Evolutionary conservation across 1,139 yeast species (phyloP), one percentile per base, ranked within the genome.

Genomic region (Candida smagusa): DNA sequence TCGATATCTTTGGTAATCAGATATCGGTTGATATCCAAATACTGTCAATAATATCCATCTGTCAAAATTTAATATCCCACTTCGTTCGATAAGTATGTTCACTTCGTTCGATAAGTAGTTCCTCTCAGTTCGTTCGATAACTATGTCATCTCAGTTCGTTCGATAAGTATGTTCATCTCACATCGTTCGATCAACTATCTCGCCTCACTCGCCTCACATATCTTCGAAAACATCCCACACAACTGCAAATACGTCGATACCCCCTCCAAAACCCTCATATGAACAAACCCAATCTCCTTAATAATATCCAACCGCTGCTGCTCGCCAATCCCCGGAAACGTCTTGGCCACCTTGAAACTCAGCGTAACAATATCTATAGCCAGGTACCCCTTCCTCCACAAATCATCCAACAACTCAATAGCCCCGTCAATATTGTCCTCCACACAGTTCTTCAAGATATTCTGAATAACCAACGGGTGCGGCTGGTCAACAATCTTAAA

Each of bases 401-500:
- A 70, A 28, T 70, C 68, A 41, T 79, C 80, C 45, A 94, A 71
- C 40, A 79, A 72, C 6, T 67, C 78, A n/a, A 89, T 54, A 0
- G 95, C 85, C 6, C 69, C 76, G 41, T 89, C 95, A 26, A 88
- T 72, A 36, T 65, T 53, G 33, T 62, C 52, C 7, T 56, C 50
- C 32, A 80, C 74, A 22, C 84, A 77, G 36, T 74, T 58, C 13
- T 50, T 38, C 34, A 92, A 61, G 78, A 92, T 88, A 51, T 81
- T 79, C 50, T 80, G 82, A 22, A 94, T 83, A 6, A 88, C 81
- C 34, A 89, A 64, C 0, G 98, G 98, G 59, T 92, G 97, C 1
- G 99, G 99, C 39, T 90, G 87, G 59, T 92, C 99, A 3, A 92
- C 98, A 43, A 92, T 87, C 58, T 86, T 88, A 68, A 89, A 92